Conservation (phyloP, 441 rosid genomes). For the Lepidium campestre region DNA sequence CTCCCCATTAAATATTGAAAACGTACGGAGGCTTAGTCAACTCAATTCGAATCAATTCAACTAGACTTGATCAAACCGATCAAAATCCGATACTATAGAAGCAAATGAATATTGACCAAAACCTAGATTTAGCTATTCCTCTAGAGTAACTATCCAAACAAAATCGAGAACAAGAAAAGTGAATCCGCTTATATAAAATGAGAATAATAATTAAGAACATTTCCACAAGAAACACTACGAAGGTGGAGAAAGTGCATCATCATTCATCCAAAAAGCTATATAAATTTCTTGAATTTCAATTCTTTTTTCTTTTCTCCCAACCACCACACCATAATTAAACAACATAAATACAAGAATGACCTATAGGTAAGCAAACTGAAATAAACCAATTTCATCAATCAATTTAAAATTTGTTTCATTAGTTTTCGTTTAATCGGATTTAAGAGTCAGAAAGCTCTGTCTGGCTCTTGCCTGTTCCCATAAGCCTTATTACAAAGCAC, state of each 20-base stretch:
- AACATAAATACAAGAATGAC: conserved; percentile 17
- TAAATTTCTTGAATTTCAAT: conserved; percentile 14
- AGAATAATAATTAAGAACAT: neutral
- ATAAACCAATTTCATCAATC: neutral
- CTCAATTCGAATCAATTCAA: neutral
- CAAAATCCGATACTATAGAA: neutral
- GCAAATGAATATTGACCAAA: neutral
- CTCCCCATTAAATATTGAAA: neutral
- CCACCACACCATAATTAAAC: conserved; percentile 31
- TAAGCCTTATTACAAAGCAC: conserved; percentile 7
- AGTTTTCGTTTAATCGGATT: neutral
- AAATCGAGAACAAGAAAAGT: neutral
- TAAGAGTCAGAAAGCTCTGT: conserved; percentile 18
- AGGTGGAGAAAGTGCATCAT: conserved; percentile 27
- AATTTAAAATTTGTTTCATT: conserved; percentile 6
- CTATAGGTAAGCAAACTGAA: conserved; percentile 25
- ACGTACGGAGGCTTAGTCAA: neutral
- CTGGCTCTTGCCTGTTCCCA: conserved; percentile 27
- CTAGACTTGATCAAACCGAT: neutral
- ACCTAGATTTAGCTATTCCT: neutral
- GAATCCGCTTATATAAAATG: neutral
- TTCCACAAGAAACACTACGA: conserved; percentile 15
- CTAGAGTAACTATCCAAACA: neutral
- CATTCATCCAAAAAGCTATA: conserved; percentile 20
- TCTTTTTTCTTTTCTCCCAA: conserved; percentile 16